phyloP scores from a whole-genome alignment of 495 filamentous ascomycete genomes.

The Pseudevernia furfuracea region DNA sequence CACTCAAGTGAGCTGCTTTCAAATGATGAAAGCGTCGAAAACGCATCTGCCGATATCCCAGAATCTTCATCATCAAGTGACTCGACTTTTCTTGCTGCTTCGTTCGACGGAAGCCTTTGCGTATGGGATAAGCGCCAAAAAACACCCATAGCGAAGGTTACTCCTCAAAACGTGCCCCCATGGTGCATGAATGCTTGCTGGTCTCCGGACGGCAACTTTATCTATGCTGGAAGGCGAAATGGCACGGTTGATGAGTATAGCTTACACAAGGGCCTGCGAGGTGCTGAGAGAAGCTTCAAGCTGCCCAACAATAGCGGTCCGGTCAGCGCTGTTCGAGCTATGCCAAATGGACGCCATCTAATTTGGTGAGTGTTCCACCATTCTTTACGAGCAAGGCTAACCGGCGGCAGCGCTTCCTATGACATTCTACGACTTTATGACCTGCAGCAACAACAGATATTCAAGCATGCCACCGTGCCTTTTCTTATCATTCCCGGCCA shows the following conservation, averaged over 20 bases:
- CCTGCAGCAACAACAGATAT: slow-evolving; percentile 55
- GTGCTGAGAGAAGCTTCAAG: slow-evolving; percentile 74
- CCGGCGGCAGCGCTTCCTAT: slow-evolving; percentile 61
- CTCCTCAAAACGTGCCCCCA: slow-evolving; percentile 67
- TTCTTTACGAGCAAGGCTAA: slow-evolving; percentile 1
- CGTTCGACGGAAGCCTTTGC: slow-evolving; percentile 79
- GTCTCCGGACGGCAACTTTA: slow-evolving; percentile 90
- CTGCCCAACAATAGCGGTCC: slow-evolving; percentile 84
- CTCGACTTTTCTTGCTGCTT: slow-evolving; percentile 76
- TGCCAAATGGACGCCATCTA: slow-evolving; percentile 90
- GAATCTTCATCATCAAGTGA: slow-evolving; percentile 41
- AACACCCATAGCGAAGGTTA: slow-evolving; percentile 70
- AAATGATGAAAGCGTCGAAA: slow-evolving; percentile 1
- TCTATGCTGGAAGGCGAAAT: slow-evolving; percentile 89
- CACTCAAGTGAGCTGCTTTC: slow-evolving; percentile 40
- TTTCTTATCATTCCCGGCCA: slow-evolving; percentile 94
- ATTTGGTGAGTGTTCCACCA: slow-evolving; percentile 55
- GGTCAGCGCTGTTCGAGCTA: slow-evolving; percentile 76
- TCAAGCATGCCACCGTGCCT: slow-evolving; percentile 73
- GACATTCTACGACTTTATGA: slow-evolving; percentile 94
- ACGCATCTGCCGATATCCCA: neutral
- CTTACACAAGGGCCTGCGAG: slow-evolving; percentile 71
- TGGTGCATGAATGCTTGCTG: slow-evolving; percentile 99
- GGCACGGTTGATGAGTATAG: slow-evolving; percentile 92
- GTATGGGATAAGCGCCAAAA: slow-evolving; percentile 84